These are phyloP conservation scores for Penicillium hesseltinei DNA, from an alignment of 2,329 filamentous ascomycete genomes.

Conservation along the genomic window DNA sequence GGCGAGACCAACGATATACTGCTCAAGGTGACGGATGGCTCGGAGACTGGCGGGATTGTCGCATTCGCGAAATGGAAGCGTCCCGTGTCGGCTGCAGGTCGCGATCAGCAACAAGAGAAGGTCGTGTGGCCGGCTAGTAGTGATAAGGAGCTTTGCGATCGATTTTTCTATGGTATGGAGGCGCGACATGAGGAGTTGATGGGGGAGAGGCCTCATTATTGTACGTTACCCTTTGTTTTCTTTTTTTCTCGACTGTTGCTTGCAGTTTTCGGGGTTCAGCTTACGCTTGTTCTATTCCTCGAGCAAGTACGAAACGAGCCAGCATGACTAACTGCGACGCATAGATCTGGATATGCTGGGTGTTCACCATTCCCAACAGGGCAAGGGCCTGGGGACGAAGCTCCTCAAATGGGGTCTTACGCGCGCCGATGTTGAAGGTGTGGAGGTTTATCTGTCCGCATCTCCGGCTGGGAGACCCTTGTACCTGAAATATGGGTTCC, in stretches of 20 bases:
- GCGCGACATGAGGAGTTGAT: conserved; percentile 17
- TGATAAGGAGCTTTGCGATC: conserved; percentile 20
- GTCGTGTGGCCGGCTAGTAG: conserved; percentile 16
- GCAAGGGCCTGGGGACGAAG: conserved; percentile 23
- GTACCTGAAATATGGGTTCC: conserved; percentile 43
- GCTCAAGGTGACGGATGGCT: conserved; percentile 12
- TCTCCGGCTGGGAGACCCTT: conserved; percentile 35
- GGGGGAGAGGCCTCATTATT: conserved; percentile 24
- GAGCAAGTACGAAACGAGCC: background rate
- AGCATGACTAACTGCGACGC: background rate
- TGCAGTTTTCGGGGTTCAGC: background rate
- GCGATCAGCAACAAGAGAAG: conserved; percentile 5
- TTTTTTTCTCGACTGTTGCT: background rate
- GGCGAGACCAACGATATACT: conserved; percentile 9
- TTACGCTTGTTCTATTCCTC: background rate
- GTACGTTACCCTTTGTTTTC: conserved; percentile 17
- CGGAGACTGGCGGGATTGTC: conserved; percentile 10
- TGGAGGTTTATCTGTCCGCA: conserved; percentile 40
- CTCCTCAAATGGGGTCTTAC: conserved; percentile 40
- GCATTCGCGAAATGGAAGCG: conserved; percentile 30
- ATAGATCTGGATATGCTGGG: conserved; percentile 28
- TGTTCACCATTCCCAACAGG: conserved; percentile 25
- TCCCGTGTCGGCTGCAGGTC: conserved; percentile 10
- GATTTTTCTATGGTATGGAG: conserved; percentile 24
- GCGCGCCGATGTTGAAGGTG: conserved; percentile 34